Conservation (phyloP, 768 basidiomycete genomes). For the Gelatoporia subvermispora region DNA sequence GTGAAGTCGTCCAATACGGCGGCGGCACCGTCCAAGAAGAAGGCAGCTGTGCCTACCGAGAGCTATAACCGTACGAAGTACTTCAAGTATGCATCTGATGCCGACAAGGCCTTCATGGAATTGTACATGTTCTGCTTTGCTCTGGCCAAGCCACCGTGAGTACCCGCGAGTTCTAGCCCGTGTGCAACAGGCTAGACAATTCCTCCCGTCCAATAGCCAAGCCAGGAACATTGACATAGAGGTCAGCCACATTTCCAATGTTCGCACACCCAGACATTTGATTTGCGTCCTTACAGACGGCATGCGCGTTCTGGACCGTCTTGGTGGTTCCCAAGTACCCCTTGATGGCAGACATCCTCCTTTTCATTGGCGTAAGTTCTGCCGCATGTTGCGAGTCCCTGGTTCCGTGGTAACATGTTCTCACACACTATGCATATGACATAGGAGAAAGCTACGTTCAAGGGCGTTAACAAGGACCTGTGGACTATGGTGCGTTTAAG, state of each 20-base stretch:
- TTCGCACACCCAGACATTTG: background rate
- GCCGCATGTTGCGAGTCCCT: background rate
- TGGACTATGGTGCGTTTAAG: constrained; percentile 69
- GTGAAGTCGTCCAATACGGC: constrained; percentile 17
- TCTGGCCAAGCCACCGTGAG: constrained; percentile 70
- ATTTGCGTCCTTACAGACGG: constrained; percentile 41
- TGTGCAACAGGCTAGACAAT: no score
- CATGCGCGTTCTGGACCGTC: constrained; percentile 73
- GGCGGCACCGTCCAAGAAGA: constrained; percentile 29
- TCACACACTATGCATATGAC: background rate
- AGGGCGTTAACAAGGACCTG: constrained; percentile 77
- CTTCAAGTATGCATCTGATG: constrained; percentile 42
- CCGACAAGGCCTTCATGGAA: constrained; percentile 50
- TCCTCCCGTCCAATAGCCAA: constrained; percentile 37
- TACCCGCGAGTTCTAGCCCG: constrained; percentile 7
- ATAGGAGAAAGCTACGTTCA: constrained; percentile 53
- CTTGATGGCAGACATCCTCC: constrained; percentile 57
- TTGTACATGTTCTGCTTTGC: constrained; percentile 70
- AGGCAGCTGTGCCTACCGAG: constrained; percentile 33
- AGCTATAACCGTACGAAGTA: constrained; percentile 55
- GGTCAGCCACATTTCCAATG: constrained; percentile 34
- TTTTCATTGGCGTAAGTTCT: constrained; percentile 56
- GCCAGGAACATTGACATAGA: constrained; percentile 81
- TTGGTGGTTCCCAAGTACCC: constrained; percentile 64
- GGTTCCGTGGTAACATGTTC: background rate